Conservation (phyloP, 202 grass and related monocot genomes). For the Digitaria exilis region DNA sequence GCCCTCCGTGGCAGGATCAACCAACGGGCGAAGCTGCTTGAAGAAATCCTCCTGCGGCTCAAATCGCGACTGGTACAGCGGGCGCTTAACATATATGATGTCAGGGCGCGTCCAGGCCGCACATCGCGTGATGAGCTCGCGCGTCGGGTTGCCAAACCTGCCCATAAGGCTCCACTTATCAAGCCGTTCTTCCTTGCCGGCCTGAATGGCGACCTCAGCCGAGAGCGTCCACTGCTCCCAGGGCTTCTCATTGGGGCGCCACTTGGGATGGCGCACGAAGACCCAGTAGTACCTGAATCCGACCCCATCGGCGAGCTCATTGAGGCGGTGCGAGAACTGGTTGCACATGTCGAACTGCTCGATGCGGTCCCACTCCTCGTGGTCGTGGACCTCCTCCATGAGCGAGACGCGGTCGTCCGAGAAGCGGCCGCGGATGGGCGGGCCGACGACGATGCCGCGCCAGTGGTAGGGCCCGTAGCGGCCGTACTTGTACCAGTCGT, state of each 20-base stretch:
- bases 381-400: slow-evolving; percentile 64
- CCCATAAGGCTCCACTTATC: slow-evolving; percentile 95
- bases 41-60: slow-evolving; percentile 93
- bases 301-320: slow-evolving; percentile 46
- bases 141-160: slow-evolving; percentile 67
- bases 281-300: slow-evolving; percentile 80
- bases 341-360: slow-evolving; percentile 87
- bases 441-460: slow-evolving; percentile 90
- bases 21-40: slow-evolving; percentile 59
- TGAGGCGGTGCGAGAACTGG: slow-evolving; percentile 68
- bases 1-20: slow-evolving; percentile 70
- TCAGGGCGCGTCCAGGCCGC: slow-evolving; percentile 87
- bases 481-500: slow-evolving; percentile 97
- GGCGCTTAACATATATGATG: slow-evolving; percentile 81
- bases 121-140: slow-evolving; percentile 71
- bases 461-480: slow-evolving; percentile 84
- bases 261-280: slow-evolving; percentile 84
- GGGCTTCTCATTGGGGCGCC: slow-evolving; percentile 72
- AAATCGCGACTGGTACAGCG: slow-evolving; percentile 84
- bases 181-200: slow-evolving; percentile 54
- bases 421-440: slow-evolving; percentile 91
- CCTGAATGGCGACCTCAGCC: slow-evolving; percentile 76
- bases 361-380: slow-evolving; percentile 84
- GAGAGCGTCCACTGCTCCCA: slow-evolving; percentile 93
- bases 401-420: slow-evolving; percentile 87